Percentiles rank a stretch among this genome's conserved stretches.
Evolutionary conservation across 2,329 filamentous ascomycete genomes (phyloP).

Genomic region (Ophiocordyceps camponoti-leonardi): DNA sequence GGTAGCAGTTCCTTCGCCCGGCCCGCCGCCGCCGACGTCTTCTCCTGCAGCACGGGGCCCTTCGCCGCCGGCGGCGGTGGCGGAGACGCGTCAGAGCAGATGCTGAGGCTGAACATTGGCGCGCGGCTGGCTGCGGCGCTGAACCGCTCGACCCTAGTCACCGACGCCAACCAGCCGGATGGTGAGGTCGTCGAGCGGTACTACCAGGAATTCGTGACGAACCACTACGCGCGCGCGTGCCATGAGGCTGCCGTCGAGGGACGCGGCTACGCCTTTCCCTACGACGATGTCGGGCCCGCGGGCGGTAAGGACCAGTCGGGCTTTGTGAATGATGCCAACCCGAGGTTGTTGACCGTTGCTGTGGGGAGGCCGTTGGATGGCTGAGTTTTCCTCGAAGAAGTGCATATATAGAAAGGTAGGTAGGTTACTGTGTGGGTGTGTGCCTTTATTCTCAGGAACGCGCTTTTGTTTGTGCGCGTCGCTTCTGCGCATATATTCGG

Average conservation of each 20-base stretch:
- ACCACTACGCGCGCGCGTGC: slow-evolving; percentile 50
- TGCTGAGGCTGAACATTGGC: slow-evolving; percentile 36
- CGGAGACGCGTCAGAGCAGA: slow-evolving; percentile 19
- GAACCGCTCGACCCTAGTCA: slow-evolving; percentile 53
- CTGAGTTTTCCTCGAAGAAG: too few species aligned
- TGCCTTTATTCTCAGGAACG: background rate
- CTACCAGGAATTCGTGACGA: slow-evolving; percentile 37
- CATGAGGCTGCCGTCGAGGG: slow-evolving; percentile 42
- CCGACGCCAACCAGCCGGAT: slow-evolving; percentile 32
- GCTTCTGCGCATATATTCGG: too few species aligned
- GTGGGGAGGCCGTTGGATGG: slow-evolving; percentile 25
- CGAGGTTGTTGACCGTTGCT: slow-evolving; percentile 35
- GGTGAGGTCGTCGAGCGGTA: slow-evolving; percentile 29
- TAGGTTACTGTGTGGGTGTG: too few species aligned
- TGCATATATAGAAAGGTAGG: too few species aligned
- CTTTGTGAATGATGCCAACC: slow-evolving; percentile 38
- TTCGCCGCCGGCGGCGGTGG: slow-evolving; percentile 28
- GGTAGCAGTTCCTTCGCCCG: slow-evolving; percentile 25
- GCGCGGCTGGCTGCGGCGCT: slow-evolving; percentile 61
- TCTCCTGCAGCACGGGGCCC: slow-evolving; percentile 36
- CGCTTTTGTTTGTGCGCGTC: too few species aligned
- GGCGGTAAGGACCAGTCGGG: slow-evolving; percentile 42
- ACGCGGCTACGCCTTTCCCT: slow-evolving; percentile 53
- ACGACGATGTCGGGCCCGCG: slow-evolving; percentile 48
- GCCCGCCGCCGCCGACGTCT: slow-evolving; percentile 31